Evolutionary conservation across 441 rosid species (phyloP).

Genomic region (Corymbia citriodora): DNA sequence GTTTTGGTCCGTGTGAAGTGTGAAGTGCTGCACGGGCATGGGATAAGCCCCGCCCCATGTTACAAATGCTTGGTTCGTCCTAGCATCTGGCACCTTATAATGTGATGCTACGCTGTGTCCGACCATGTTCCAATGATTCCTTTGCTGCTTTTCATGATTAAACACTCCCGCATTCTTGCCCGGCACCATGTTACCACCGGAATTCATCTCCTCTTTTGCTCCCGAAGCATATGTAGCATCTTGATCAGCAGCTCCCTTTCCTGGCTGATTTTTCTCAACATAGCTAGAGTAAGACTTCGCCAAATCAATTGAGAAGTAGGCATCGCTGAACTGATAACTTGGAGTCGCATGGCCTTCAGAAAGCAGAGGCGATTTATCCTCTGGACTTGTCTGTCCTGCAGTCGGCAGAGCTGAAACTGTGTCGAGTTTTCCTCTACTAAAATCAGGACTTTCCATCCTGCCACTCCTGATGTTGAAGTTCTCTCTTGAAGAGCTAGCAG

Average conservation of each 20-base stretch:
- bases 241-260: neutral
- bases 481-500: slow-evolving; percentile 9
- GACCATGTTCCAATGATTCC: neutral
- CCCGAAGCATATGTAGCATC: neutral
- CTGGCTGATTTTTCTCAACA: neutral
- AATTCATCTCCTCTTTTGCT: slow-evolving; percentile 1
- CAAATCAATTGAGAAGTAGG: slow-evolving; percentile 48
- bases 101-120: neutral
- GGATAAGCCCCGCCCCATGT: neutral
- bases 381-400: neutral
- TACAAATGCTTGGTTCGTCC: neutral
- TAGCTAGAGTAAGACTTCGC: slow-evolving; percentile 24
- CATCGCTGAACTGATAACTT: slow-evolving; percentile 44
- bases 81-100: neutral
- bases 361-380: slow-evolving; percentile 6
- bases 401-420: neutral
- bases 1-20: neutral
- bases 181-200: neutral
- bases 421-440: neutral
- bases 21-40: neutral
- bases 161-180: neutral
- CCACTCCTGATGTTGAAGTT: neutral
- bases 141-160: neutral
- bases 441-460: neutral
- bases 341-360: slow-evolving; percentile 26